A percentile compares a stretch with the other conserved stretches of the same genome.
These are phyloP conservation scores for Metschnikowia peoriensis DNA, from an alignment of 805 yeast genomes.

Conservation along the genomic window DNA sequence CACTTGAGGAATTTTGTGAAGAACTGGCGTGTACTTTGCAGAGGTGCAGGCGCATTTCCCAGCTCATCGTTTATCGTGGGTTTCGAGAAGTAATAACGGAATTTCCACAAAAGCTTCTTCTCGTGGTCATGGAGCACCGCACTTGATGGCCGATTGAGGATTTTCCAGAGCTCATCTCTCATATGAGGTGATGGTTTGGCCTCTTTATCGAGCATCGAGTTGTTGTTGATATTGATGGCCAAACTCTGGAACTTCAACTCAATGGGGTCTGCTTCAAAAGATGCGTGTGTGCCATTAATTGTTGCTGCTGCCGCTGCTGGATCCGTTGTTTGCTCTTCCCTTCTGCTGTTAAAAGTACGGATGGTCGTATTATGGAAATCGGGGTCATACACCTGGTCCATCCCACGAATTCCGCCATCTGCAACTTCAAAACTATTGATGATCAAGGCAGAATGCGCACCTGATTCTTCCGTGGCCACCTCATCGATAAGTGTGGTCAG, in stretches of 20 bases:
- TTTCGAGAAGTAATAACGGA: slow-evolving; percentile 64
- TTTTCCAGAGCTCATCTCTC: slow-evolving; percentile 67
- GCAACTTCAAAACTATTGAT: slow-evolving; percentile 35
- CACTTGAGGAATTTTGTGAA: slow-evolving; percentile 82
- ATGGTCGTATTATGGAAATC: slow-evolving; percentile 27
- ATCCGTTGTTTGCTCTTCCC: slow-evolving; percentile 5
- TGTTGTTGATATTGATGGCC: slow-evolving; percentile 74
- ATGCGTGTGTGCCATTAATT: not conserved
- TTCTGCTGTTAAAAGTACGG: slow-evolving; percentile 10
- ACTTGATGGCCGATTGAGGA: slow-evolving; percentile 78
- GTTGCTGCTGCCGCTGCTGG: not conserved
- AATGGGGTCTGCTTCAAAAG: slow-evolving; percentile 58
- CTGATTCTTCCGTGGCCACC: slow-evolving; percentile 5
- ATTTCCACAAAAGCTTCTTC: slow-evolving; percentile 87
- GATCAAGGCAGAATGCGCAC: slow-evolving; percentile 33
- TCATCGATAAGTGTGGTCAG: slow-evolving; percentile 8
- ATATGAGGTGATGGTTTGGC: slow-evolving; percentile 84
- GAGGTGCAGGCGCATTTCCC: slow-evolving; percentile 31
- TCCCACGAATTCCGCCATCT: slow-evolving; percentile 17
- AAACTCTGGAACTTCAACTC: slow-evolving; percentile 83
- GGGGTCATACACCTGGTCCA: slow-evolving; percentile 44
- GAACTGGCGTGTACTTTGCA: slow-evolving; percentile 48
- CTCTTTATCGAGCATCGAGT: slow-evolving; percentile 75
- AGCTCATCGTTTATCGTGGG: slow-evolving; percentile 37
- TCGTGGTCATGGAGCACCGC: slow-evolving; percentile 79